Base-by-base conservation (phyloP, 257 asterid genomes). In the Buddleja alternifolia region DNA sequence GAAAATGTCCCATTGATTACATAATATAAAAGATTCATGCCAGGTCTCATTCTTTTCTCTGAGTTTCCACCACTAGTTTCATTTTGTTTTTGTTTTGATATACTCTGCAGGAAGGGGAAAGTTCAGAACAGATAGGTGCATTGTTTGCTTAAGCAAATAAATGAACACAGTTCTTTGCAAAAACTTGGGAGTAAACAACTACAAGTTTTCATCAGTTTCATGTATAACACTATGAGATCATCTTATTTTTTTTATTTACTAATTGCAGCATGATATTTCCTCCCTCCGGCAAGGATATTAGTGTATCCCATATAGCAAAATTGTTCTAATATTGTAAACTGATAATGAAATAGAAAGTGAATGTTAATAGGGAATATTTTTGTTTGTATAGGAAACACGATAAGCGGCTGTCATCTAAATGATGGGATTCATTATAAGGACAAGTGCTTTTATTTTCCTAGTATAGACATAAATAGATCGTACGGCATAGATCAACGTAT, bases 241-340 rank as follows among this genome's bases (percentile, higher is more conserved):
- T 8, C 21, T 25, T 25, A 45, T 36, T 39, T 47, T 50, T 4
- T 59, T 25, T 48, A 59, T 14, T 24, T 14, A 32, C 64, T 34
- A 42, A 34, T 61, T 15, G 45, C 64, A 71, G 34, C 63, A 24
- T 23, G 39, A 42, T 29, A 6, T 15, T 19, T 69, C 60, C 44
- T 21, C 42, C 14, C 55, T 15, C 19, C 15, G 10, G 63, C 29
- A 41, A n/a, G 25, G 36, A 39, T 12, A 19, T 36, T 20, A 51
- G 56, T 39, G 45, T 52, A 17, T 11, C 21, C 48, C 34, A 51
- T 32, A 39, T 46, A 47, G 68, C 23, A 37, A 11, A 62, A 42
- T 41, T 16, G 36, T 57, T 64, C 44, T 6, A 1, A 17, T 4
- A 11, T 34, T 53, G 40, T 10, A 39, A 23, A 36, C n/a, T 10